Base-by-base conservation (phyloP, 2,329 filamentous ascomycete species). In the Aspergillus sp. region DNA sequence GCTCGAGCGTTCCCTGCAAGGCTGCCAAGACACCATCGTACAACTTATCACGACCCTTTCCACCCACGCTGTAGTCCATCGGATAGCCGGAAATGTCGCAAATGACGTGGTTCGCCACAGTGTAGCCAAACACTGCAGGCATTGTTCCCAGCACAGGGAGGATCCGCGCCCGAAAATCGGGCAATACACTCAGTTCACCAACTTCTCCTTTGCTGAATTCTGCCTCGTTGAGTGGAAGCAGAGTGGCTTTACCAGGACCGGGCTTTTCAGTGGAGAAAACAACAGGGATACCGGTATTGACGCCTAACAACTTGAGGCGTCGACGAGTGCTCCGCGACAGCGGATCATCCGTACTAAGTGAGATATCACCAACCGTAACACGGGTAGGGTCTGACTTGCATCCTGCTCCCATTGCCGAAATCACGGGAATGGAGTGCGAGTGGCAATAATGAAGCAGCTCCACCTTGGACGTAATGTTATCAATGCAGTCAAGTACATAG, bases 381-480 rank as follows among this genome's bases (percentile, higher is more conserved):
- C 90, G 84, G 0, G 93, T 98, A 1, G 87, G 87, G 68, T 89
- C 87, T 3, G 91, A 94, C 81, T 98, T 99, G 78, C 92, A 97
- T 0, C 92, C 95, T 0, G 95, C 95, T 0, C 95, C 95, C 93
- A 98, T 98, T 32, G 92, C 91, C 15, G 92, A 95, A 63, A 99
- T 93, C 27, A 99, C 92, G 0, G 87, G 89, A 25, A 98, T 81
- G 1, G 84, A 82, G 71, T 92, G 84, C 62, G 88, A 85, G 73
- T 93, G 84, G 78, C 95, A 99, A 78, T 96, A 96, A 70, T 92
- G 88, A 42, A 99, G 82, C 57, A 99, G 80, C 17, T 89, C 90
- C 3, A 99, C 94, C 79, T 99, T 99, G 57, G 92, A 96, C 54
- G 96, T 91, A 64, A 99, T 98, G 73, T 99, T 98, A 77, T 99